Evolutionary conservation across 345 rosid species (phyloP).

Genomic region (Conringia planisiliqua): DNA sequence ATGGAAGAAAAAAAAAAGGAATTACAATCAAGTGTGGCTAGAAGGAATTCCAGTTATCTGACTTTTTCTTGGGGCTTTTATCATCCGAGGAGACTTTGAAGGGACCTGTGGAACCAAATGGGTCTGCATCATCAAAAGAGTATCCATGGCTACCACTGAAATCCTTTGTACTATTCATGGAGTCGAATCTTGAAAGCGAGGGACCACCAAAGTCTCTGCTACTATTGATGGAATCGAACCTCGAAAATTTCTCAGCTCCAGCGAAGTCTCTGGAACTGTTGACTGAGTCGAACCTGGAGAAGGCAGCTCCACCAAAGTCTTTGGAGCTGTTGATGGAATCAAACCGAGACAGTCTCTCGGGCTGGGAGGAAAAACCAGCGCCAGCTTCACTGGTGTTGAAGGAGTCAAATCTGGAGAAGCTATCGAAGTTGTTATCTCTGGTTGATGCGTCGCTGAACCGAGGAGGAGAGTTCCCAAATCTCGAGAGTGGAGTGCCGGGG

Average conservation of each 20-base stretch:
- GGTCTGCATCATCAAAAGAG: slow-evolving; percentile 85
- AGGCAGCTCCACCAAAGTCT: slow-evolving; percentile 44
- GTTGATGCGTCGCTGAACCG: slow-evolving; percentile 68
- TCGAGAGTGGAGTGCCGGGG: slow-evolving; percentile 78
- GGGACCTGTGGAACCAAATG: slow-evolving; percentile 85
- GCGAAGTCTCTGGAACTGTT: slow-evolving; percentile 37
- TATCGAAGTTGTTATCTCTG: slow-evolving; percentile 56
- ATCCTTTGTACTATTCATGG: slow-evolving; percentile 51
- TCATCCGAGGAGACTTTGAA: slow-evolving; percentile 76
- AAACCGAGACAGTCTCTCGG: slow-evolving; percentile 63
- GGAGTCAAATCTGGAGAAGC: slow-evolving; percentile 89
- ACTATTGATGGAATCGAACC: slow-evolving; percentile 41
- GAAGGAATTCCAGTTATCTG: slow-evolving; percentile 64
- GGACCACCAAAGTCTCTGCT: slow-evolving; percentile 40
- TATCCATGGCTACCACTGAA: slow-evolving; percentile 49
- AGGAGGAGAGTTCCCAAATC: slow-evolving; percentile 77
- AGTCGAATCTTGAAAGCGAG: slow-evolving; percentile 40
- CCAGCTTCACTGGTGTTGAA: slow-evolving; percentile 66
- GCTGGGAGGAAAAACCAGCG: slow-evolving; percentile 43
- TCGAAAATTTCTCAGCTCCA: slow-evolving; percentile 31
- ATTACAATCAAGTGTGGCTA: slow-evolving; percentile 30
- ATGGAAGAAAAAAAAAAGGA: not conserved
- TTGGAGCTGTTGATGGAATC: slow-evolving; percentile 57
- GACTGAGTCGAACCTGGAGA: slow-evolving; percentile 40
- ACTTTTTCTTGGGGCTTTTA: slow-evolving; percentile 55